Evolutionary conservation across 768 basidiomycete genomes (phyloP), one percentile per base, ranked within the genome.

Genomic region (Lactarius evosmus): DNA sequence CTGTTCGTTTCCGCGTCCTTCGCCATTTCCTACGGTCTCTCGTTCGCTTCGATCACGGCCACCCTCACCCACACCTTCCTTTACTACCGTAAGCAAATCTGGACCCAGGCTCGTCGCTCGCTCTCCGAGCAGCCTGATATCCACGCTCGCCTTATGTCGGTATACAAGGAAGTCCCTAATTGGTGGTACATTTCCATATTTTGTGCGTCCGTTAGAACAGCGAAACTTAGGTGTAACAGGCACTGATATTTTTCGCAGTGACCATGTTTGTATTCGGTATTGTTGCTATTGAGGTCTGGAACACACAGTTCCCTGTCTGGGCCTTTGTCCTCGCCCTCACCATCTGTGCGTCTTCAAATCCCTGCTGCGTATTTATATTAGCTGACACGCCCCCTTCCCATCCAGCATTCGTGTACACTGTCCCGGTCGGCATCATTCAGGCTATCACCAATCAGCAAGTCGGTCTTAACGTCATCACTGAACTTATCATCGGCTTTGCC

Each of bases 111-210:
- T 30, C 84, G 85, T 54, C 82, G 86, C 56, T 81, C 89, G 12
- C 82, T 92, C 75, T 74, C 80, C 56, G 92, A 93, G 69, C 89
- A 93, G 70, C 86, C 89, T 1, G 92, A 94, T 75, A 84, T 94
- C 65, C 92, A 94, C 69, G 89, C 89, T 22, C 83, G 90, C 14
- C 78, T 94, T 40, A 94, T 94, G 93, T 78, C 81, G 11, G 75
- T 75, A 54, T 94, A 94, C 72, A 78, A 77, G 3, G 88, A 88
- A 72, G 86, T 93, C 17, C 92, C 91, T 1, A 82, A 92, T 63
- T 93, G 89, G 91, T 94, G 92, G 92, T 94, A 93, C 72, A 72
- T 77, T 9, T 70, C 79, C 49, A 79, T 94, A 56, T 90, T 92
- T 74, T 32, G 72, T 72, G n/a, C 22, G 67, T 66, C 9, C 11